A percentile compares a stretch with the other conserved stretches of the same genome.
phyloP scores from a whole-genome alignment of 495 filamentous ascomycete genomes.

The Xylaria intraflava region DNA sequence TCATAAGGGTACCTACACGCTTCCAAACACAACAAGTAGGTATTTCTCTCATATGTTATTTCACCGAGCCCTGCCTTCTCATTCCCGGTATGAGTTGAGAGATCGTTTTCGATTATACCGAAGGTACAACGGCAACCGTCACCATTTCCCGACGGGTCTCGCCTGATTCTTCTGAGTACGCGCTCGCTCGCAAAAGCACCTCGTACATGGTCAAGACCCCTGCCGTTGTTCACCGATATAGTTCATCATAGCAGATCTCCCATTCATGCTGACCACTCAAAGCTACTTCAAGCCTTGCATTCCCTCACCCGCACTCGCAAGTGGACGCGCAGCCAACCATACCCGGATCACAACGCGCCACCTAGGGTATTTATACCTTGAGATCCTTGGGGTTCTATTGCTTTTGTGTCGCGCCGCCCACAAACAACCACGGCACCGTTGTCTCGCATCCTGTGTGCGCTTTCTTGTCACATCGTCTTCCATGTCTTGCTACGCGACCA shows the following conservation, averaged over 20 bases:
- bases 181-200: background rate
- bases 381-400: background rate
- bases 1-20: background rate
- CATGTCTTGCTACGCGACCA: slow-evolving; percentile 32
- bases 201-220: background rate
- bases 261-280: slow-evolving; percentile 6
- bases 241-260: slow-evolving; percentile 1
- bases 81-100: background rate
- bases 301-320: slow-evolving; percentile 1
- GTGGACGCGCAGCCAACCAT: background rate
- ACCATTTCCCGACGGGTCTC: background rate
- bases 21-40: slow-evolving; percentile 5
- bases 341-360: background rate
- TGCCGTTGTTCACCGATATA: slow-evolving; percentile 3
- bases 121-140: background rate
- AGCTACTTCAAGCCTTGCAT: background rate
- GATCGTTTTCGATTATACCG: background rate
- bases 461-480: slow-evolving; percentile 12
- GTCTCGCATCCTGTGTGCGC: background rate
- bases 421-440: background rate
- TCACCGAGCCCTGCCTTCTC: background rate
- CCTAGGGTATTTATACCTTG: background rate
- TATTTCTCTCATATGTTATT: slow-evolving; percentile 1
- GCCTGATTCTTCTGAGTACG: background rate
- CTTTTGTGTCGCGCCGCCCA: slow-evolving; percentile 1